Percentiles rank a stretch among this genome's conserved stretches.
Conservation (phyloP, 2,329 filamentous ascomycete species). For the Westerdykella sp. region DNA sequence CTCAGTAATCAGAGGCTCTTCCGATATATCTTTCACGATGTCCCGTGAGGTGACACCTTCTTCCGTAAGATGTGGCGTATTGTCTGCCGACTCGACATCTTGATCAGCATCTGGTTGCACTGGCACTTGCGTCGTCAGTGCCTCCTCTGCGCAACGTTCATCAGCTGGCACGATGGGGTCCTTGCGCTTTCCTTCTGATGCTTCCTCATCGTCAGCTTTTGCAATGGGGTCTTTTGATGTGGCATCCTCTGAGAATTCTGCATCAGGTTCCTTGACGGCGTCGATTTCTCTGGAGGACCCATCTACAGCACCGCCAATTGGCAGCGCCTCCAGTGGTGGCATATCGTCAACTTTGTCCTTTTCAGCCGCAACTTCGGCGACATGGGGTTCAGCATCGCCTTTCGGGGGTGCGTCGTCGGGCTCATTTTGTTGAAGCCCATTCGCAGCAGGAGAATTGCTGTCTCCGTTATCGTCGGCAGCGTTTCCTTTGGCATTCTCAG, state of each 20-base stretch:
- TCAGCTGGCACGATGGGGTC: too few relatives aligned
- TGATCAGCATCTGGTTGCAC: background rate
- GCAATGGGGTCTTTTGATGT: background rate
- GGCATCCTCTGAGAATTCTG: background rate
- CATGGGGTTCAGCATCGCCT: background rate
- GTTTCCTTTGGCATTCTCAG: background rate
- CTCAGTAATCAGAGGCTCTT: background rate
- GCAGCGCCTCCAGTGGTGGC: background rate
- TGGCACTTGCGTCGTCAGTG: background rate
- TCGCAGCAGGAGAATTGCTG: background rate
- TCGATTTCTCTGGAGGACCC: background rate
- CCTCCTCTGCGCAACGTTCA: background rate
- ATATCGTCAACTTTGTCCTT: background rate
- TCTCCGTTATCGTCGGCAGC: background rate
- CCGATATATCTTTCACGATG: background rate
- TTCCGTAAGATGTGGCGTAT: background rate
- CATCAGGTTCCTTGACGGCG: constrained; percentile 1
- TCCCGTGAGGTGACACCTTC: background rate
- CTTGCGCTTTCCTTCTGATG: constrained; percentile 1
- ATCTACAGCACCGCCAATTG: constrained; percentile 1
- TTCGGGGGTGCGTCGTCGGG: background rate
- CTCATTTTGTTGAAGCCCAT: background rate
- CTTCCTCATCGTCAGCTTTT: background rate
- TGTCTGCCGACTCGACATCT: background rate
- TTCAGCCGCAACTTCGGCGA: background rate